Conservation (phyloP, 768 basidiomycete genomes). For the Phylloporus sp. region DNA sequence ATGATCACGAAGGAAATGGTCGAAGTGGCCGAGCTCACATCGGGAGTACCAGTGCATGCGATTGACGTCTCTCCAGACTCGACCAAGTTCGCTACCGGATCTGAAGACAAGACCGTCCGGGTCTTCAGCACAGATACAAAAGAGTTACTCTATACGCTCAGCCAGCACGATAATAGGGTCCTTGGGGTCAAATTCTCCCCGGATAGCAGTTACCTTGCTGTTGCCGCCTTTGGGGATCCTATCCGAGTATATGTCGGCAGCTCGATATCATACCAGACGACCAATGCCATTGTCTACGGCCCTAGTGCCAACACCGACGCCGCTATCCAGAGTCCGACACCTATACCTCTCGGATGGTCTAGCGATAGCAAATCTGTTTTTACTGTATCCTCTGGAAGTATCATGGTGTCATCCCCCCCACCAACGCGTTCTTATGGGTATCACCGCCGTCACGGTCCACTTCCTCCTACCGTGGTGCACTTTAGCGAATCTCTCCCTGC, state of each 20-base stretch:
- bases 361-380: not conserved
- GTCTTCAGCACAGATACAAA: not conserved
- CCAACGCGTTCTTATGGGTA: too few relatives aligned
- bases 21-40: not conserved
- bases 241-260: not conserved
- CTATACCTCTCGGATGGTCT: not conserved
- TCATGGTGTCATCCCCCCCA: not conserved
- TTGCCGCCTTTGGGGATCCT: not conserved
- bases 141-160: not conserved
- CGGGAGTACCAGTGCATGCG: not conserved
- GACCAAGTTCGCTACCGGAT: not conserved
- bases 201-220: not conserved
- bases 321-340: not conserved
- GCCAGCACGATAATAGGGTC: not conserved
- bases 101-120: not conserved
- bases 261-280: not conserved
- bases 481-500: not conserved
- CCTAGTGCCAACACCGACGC: not conserved
- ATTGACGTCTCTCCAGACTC: not conserved
- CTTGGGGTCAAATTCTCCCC: slow-evolving; percentile 1
- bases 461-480: too few relatives aligned
- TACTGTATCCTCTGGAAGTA: not conserved
- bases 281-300: not conserved
- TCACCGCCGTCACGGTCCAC: too few relatives aligned
- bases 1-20: not conserved